These are phyloP conservation scores for Testicularia cyperi DNA, from an alignment of 1,284 basidiomycete genomes.

Conservation along the genomic window DNA sequence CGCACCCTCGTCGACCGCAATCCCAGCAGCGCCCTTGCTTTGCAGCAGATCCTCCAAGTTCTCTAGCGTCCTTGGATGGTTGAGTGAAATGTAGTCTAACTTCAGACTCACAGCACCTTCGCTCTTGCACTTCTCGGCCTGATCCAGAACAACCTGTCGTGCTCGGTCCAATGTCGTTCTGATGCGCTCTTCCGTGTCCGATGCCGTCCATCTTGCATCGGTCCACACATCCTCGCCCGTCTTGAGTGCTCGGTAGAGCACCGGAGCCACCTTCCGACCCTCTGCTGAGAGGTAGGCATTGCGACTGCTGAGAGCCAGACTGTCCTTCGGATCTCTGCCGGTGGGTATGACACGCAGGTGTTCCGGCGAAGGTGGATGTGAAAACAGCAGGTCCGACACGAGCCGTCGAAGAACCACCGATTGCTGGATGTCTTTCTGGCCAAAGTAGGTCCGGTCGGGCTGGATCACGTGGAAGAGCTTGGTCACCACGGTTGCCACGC, in stretches of 20 bases:
- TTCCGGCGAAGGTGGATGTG: conserved; percentile 73
- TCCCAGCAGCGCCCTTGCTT: conserved; percentile 43
- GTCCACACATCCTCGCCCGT: conserved; percentile 63
- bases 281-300: conserved; percentile 76
- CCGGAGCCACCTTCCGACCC: conserved; percentile 72
- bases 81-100: conserved; percentile 86
- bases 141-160: conserved; percentile 14
- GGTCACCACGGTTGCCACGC: conserved; percentile 90
- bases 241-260: conserved; percentile 71
- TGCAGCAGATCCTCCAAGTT: conserved; percentile 61
- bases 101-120: conserved; percentile 62
- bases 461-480: conserved; percentile 92
- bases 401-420: conserved; percentile 83
- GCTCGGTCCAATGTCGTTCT: conserved; percentile 35
- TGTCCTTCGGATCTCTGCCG: conserved; percentile 67
- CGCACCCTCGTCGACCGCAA: conserved; percentile 63
- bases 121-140: conserved; percentile 5
- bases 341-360: conserved; percentile 74
- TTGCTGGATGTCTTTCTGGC: conserved; percentile 98
- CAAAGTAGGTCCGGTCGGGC: conserved; percentile 91
- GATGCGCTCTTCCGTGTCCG: conserved; percentile 22
- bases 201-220: conserved; percentile 7
- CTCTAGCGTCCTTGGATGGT: conserved; percentile 73
- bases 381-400: conserved; percentile 75
- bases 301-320: conserved; percentile 83